Evolutionary conservation across 192 early-diverging fungal species (phyloP).

Genomic region (Linnemannia elongata): DNA sequence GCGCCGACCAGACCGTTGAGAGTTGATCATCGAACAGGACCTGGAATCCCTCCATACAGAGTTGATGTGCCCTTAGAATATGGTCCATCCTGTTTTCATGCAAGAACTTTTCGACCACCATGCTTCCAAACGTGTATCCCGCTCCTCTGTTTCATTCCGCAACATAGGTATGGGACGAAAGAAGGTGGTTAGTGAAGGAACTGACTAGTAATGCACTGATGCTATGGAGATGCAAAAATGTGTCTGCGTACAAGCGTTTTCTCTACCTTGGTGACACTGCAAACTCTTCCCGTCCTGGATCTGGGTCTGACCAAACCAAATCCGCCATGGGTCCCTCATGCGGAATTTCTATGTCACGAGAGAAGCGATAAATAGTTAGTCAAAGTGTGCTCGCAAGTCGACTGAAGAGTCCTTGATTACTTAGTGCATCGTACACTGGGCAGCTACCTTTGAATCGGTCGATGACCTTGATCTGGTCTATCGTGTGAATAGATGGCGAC

Average conservation of each 20-base stretch:
- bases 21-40: constrained; percentile 89
- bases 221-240: too few relatives aligned
- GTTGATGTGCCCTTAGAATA: constrained; percentile 88
- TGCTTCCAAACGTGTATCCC: constrained; percentile 87
- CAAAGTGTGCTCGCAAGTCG: background rate
- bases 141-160: constrained; percentile 72
- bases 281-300: constrained; percentile 82
- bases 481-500: constrained; percentile 85
- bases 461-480: constrained; percentile 90
- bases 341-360: constrained; percentile 79
- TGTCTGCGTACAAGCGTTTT: background rate
- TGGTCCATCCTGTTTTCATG: constrained; percentile 83
- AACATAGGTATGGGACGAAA: background rate
- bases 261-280: constrained; percentile 79
- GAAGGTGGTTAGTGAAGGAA: background rate
- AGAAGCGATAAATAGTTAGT: background rate
- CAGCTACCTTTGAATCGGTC: constrained; percentile 83
- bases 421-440: background rate
- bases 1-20: constrained; percentile 91
- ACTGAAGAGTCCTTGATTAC: background rate
- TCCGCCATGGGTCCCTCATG: constrained; percentile 96
- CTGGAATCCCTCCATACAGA: constrained; percentile 88
- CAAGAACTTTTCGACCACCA: constrained; percentile 84
- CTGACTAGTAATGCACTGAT: too few relatives aligned
- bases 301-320: constrained; percentile 93